phyloP scores from a whole-genome alignment of 2,329 filamentous ascomycete genomes.

The Aspergillus costaricaensis region DNA sequence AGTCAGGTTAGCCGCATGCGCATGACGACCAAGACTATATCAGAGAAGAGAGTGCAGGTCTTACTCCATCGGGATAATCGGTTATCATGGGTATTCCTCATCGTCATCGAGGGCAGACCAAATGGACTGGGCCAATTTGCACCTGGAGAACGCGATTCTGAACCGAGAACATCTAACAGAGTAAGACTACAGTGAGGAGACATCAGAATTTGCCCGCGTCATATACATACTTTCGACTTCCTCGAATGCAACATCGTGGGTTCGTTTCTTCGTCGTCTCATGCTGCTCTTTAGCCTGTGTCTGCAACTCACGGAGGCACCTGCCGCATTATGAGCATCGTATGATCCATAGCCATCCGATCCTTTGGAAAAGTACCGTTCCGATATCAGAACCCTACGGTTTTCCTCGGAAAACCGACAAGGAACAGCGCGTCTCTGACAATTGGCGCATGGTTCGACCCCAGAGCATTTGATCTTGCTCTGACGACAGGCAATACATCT shows the following conservation, averaged over 20 bases:
- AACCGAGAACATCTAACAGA: neutral
- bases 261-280: slow-evolving; percentile 30
- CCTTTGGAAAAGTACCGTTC: slow-evolving; percentile 28
- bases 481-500: slow-evolving; percentile 37
- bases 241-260: slow-evolving; percentile 28
- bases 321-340: slow-evolving; percentile 3
- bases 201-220: neutral
- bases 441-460: slow-evolving; percentile 38
- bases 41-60: slow-evolving; percentile 27
- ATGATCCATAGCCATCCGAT: neutral
- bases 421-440: slow-evolving; percentile 24
- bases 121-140: slow-evolving; percentile 24
- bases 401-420: slow-evolving; percentile 35
- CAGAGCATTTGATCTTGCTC: slow-evolving; percentile 47
- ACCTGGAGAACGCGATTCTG: neutral
- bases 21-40: neutral
- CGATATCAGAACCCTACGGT: slow-evolving; percentile 33
- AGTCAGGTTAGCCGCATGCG: neutral
- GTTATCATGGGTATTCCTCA: slow-evolving; percentile 18
- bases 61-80: slow-evolving; percentile 36
- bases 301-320: slow-evolving; percentile 22
- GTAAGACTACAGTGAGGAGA: neutral
- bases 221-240: neutral
- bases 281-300: slow-evolving; percentile 29
- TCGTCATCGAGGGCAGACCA: slow-evolving; percentile 16